A percentile compares a stretch with the other conserved stretches of the same genome.
Conservation (phyloP, 345 rosid genomes). For the Arabidopsis thaliana region TAIR10.1 NC_003076.8:25105001-25105500, state of each 20-base stretch:
- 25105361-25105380: slow-evolving; percentile 76
- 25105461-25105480: slow-evolving; percentile 20
- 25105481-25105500: slow-evolving; percentile 2
- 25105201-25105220: slow-evolving; percentile 81
- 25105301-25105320: slow-evolving; percentile 8
- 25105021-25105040: slow-evolving; percentile 75
- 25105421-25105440: slow-evolving; percentile 69
- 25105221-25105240: slow-evolving; percentile 84
- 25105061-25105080: slow-evolving; percentile 82
- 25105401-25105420: slow-evolving; percentile 63
- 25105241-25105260: slow-evolving; percentile 82
- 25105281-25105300: slow-evolving; percentile 4
- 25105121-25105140: neutral
- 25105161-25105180: slow-evolving; percentile 69
- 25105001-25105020: slow-evolving; percentile 79
- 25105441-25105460: slow-evolving; percentile 66
- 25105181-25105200: slow-evolving; percentile 83
- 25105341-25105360: slow-evolving; percentile 82
- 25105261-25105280: slow-evolving; percentile 18
- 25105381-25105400: slow-evolving; percentile 74
- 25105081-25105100: slow-evolving; percentile 74
- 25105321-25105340: slow-evolving; percentile 20
- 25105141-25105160: neutral
- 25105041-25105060: slow-evolving; percentile 72
- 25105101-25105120: neutral